These are phyloP conservation scores for Syzygium jambos DNA, from an alignment of 345 rosid genomes.

Conservation along the genomic window DNA sequence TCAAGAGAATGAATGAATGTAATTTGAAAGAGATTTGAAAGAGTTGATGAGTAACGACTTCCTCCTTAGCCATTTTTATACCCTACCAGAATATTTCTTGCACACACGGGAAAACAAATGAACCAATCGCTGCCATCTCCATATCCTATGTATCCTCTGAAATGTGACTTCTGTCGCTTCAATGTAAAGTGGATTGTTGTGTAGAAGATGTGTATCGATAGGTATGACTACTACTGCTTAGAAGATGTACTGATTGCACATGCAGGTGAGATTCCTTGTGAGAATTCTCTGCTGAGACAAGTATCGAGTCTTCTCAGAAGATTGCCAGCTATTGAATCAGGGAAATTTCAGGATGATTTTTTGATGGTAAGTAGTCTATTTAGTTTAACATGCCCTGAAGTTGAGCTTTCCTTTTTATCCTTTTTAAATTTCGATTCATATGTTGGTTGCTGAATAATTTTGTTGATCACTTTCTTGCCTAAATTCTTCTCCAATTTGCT, in stretches of 20 bases:
- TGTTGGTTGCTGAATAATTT: background rate
- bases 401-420: background rate
- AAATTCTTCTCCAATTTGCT: background rate
- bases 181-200: background rate
- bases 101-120: background rate
- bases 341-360: constrained; percentile 86
- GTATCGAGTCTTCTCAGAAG: constrained; percentile 90
- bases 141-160: background rate
- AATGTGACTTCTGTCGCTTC: background rate
- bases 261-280: constrained; percentile 88
- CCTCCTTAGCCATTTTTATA: background rate
- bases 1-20: background rate
- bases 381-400: background rate
- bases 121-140: background rate
- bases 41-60: background rate
- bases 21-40: background rate
- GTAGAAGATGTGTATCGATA: background rate
- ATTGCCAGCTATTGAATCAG: constrained; percentile 92
- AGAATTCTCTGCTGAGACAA: constrained; percentile 87
- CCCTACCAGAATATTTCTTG: background rate
- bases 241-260: constrained; percentile 1
- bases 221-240: background rate
- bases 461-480: background rate
- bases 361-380: constrained; percentile 57
- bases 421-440: background rate